phyloP scores from a whole-genome alignment of 2,329 filamentous ascomycete genomes.

The Colletotrichum caudatum region DNA sequence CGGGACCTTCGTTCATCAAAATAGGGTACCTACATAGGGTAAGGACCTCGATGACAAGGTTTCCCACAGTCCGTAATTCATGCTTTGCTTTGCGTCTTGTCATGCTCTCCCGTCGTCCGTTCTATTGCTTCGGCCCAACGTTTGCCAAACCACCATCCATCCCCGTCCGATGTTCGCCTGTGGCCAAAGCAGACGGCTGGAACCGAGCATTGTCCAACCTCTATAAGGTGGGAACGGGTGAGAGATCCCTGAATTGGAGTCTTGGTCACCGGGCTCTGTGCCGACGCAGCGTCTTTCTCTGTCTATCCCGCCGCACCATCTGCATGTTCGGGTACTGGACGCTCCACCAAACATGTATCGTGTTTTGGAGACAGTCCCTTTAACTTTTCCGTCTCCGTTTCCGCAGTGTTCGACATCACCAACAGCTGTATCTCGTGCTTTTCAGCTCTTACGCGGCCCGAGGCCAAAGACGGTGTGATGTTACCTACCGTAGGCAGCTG shows the following conservation, averaged over 20 bases:
- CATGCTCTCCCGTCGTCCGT: constrained; percentile 15
- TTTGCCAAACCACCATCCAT: not conserved
- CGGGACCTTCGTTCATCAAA: constrained; percentile 1
- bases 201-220: not conserved
- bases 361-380: not conserved
- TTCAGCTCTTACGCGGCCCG: constrained; percentile 19
- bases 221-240: no score
- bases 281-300: constrained; percentile 30
- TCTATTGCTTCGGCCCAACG: not conserved
- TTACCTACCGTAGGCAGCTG: constrained; percentile 14
- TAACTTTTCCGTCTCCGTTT: not conserved
- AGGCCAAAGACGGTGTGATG: constrained; percentile 13
- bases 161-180: not conserved
- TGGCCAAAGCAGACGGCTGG: constrained; percentile 18
- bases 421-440: not conserved
- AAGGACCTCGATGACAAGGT: not conserved
- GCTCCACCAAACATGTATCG: not conserved
- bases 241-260: not conserved
- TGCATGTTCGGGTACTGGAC: not conserved
- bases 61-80: not conserved
- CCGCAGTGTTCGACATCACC: not conserved
- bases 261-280: not conserved
- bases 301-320: constrained; percentile 4
- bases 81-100: not conserved
- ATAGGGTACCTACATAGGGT: not conserved